These are phyloP conservation scores for Ormosia semicastrata DNA, from an alignment of 306 rosid species.

Conservation along the genomic window DNA sequence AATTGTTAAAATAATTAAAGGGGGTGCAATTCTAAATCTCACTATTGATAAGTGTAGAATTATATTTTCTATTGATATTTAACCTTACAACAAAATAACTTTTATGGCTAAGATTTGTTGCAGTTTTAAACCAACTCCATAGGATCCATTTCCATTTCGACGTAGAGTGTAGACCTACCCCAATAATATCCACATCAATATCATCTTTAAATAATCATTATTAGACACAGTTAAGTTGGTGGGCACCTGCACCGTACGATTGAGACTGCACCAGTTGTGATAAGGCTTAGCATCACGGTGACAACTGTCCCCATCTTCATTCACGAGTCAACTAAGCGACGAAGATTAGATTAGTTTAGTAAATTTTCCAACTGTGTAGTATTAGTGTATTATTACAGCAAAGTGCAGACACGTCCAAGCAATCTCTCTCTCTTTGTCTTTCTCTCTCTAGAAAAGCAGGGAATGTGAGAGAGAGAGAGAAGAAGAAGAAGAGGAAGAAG, in stretches of 20 bases:
- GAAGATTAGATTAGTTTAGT: background rate
- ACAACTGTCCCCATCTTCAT: background rate
- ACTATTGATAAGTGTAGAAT: too few species aligned
- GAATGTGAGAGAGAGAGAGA: constrained; percentile 22
- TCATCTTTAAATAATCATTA: background rate
- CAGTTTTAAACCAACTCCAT: too few species aligned
- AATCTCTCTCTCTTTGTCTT: background rate
- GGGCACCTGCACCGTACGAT: constrained; percentile 6
- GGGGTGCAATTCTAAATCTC: too few species aligned
- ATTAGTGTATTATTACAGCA: background rate
- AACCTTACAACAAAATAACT: too few species aligned
- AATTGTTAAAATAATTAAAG: too few species aligned
- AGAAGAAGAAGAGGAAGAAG: background rate
- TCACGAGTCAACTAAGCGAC: constrained; percentile 42
- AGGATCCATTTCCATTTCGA: too few species aligned
- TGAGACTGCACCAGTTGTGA: background rate
- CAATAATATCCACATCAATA: background rate
- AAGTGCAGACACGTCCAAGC: constrained; percentile 42
- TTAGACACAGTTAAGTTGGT: background rate
- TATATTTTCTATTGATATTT: too few species aligned
- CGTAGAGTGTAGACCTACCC: background rate
- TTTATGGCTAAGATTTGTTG: too few species aligned
- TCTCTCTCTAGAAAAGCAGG: constrained; percentile 29
- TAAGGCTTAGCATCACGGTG: background rate
- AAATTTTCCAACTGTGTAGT: constrained; percentile 16